These are phyloP conservation scores for Diplodia sapinea DNA, from an alignment of 2,329 filamentous ascomycete genomes.

Conservation along the genomic window DNA sequence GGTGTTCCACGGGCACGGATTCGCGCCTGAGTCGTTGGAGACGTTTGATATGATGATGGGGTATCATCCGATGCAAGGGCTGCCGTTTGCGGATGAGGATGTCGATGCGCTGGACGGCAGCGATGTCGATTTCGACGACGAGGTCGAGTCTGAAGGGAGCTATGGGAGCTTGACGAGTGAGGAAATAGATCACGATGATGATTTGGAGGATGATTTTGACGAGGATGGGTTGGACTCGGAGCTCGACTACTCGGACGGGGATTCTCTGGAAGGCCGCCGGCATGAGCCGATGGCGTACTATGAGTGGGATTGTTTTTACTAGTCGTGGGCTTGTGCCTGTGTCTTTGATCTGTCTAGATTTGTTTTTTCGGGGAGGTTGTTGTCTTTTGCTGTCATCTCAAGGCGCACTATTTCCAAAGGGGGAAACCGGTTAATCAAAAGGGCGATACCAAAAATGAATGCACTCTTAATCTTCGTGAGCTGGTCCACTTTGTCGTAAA, in stretches of 20 bases:
- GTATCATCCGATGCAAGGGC: no score
- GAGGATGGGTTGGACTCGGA: not conserved
- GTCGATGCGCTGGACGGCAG: no score
- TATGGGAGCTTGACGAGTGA: not conserved
- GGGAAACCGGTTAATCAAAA: not conserved
- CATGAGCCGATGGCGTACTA: conserved; percentile 2
- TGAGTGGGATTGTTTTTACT: conserved; percentile 10
- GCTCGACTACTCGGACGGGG: not conserved
- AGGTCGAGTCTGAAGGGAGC: not conserved
- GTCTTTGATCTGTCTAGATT: not conserved
- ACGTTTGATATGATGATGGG: no score
- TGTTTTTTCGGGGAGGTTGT: not conserved
- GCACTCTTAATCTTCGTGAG: not conserved
- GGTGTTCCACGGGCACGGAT: no score
- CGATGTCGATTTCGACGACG: not conserved
- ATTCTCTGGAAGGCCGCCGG: not conserved
- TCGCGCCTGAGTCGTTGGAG: no score
- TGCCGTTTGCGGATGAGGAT: no score
- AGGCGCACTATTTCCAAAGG: not conserved
- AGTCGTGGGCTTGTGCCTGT: not conserved
- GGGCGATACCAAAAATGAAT: not conserved
- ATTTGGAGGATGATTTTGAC: not conserved
- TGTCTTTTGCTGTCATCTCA: not conserved
- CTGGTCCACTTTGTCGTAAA: not conserved
- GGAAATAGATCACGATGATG: not conserved